Base-by-base conservation (phyloP, 169 alveolate species). In the Plasmodium knowlesi region DNA sequence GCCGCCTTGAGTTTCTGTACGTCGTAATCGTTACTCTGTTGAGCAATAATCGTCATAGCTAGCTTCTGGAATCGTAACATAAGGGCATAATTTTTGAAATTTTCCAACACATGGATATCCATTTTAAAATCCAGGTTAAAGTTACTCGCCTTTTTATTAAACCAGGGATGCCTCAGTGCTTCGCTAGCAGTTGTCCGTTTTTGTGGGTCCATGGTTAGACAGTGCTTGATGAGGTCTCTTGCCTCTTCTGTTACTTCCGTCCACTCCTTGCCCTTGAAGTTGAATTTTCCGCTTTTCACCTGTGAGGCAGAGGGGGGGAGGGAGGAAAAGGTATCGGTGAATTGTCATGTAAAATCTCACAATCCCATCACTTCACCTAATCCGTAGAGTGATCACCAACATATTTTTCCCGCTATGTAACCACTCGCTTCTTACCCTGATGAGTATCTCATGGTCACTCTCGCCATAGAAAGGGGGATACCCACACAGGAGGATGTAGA, bases 381-480 rank as follows among this genome's bases (percentile, higher is more conserved):
- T 32, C 39, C 5, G 39, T 32, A 32, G 3, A 32, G 39, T 32
- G 39, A 1, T 3, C 39, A 32, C 39, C 39, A 32, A n/a, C n/a
- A n/a, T n/a, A n/a, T n/a, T n/a, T n/a, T n/a, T n/a, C n/a, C n/a
- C n/a, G n/a, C n/a, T n/a, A n/a, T n/a, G n/a, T 34, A 34, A 34
- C 61, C 12, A 25, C 39, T 25, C 28, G 2, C 9, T 12, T 14
- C 79, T 92, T 25, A 73, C 92, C 93, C 53, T 89, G 74, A 88
- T 88, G 93, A 97, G 92, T 71, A 98, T 98, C 57, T 97, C 98
- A 1, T 83, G 88, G 50, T 98, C 99, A 1, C 97, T 96, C 73
- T 97, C 98, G 1, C 99, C 99, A 41, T 95, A 95, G 81, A 97
- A 98, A 2, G 99, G 99, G 10, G 98, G 98, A 67, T 92, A 97